Conservation (phyloP, 2,329 filamentous ascomycete species). For the Pseudogymnoascus verrucosus region DNA sequence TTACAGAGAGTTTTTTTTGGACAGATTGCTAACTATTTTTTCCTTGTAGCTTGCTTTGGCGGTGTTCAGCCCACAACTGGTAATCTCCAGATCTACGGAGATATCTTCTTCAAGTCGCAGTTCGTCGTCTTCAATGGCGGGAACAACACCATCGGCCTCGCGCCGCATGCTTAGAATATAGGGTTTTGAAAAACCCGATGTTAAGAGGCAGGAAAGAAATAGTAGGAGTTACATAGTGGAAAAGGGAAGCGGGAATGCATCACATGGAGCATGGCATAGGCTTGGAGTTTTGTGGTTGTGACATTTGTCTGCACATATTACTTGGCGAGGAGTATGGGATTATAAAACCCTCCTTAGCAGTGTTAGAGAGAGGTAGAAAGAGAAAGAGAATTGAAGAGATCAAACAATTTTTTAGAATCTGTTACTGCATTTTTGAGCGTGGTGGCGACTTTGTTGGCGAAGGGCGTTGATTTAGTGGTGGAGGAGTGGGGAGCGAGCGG, state of each 20-base stretch:
- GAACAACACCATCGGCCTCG: conserved; percentile 47
- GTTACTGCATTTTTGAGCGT: background rate
- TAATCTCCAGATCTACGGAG: conserved; percentile 53
- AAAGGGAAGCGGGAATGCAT: background rate
- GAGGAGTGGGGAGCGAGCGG: background rate
- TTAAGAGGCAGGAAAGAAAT: background rate
- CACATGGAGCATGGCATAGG: background rate
- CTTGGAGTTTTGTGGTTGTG: background rate
- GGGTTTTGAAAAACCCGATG: background rate
- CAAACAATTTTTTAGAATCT: background rate
- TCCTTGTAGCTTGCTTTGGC: conserved; percentile 51
- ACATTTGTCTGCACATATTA: conserved; percentile 1
- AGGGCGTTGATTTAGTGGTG: background rate
- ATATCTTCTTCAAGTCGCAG: conserved; percentile 54
- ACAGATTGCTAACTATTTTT: background rate
- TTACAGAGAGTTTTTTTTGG: conserved; percentile 9
- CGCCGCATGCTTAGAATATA: conserved; percentile 23
- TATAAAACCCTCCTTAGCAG: background rate
- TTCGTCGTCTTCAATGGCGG: conserved; percentile 50
- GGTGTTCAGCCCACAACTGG: conserved; percentile 54
- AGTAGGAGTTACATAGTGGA: background rate
- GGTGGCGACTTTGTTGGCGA: background rate
- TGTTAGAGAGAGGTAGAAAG: background rate
- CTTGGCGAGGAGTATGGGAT: background rate
- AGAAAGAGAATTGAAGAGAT: background rate